These are phyloP conservation scores for Pelargonium fulgidum DNA, from an alignment of 441 rosid species.

Conservation along the genomic window DNA sequence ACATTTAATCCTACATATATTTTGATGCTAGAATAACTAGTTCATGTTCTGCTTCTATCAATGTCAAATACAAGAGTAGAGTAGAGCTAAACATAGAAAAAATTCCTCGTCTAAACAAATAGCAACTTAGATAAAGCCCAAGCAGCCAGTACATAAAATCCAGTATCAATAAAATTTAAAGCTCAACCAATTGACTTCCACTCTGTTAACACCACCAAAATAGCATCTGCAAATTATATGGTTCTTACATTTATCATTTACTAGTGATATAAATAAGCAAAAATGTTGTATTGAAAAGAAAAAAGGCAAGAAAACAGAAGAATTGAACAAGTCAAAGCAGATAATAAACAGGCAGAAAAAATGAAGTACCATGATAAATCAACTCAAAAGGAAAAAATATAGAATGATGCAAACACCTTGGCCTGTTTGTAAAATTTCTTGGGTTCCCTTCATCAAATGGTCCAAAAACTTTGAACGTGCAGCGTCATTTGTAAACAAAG, in stretches of 20 bases:
- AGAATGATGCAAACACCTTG: conserved; percentile 43
- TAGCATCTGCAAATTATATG: background rate
- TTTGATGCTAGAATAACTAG: background rate
- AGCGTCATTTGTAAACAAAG: conserved; percentile 78
- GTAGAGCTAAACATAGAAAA: background rate
- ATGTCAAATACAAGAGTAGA: background rate
- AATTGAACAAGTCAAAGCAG: conserved; percentile 7
- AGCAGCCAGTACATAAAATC: background rate
- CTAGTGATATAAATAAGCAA: background rate
- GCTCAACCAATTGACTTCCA: background rate
- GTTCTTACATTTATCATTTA: background rate
- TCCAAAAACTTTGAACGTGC: conserved; percentile 86
- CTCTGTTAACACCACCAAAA: background rate
- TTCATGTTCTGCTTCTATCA: background rate
- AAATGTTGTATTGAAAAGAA: background rate
- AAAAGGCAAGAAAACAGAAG: background rate
- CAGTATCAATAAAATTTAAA: background rate
- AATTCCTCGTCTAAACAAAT: background rate
- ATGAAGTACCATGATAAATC: background rate
- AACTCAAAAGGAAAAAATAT: background rate
- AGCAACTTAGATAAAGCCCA: background rate
- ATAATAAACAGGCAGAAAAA: background rate
- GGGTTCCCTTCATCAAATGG: conserved; percentile 91
- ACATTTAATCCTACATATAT: background rate
- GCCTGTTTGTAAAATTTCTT: conserved; percentile 90